phyloP scores from a whole-genome alignment of 2,329 filamentous ascomycete genomes.

The Fusarium praegraminearum region DNA sequence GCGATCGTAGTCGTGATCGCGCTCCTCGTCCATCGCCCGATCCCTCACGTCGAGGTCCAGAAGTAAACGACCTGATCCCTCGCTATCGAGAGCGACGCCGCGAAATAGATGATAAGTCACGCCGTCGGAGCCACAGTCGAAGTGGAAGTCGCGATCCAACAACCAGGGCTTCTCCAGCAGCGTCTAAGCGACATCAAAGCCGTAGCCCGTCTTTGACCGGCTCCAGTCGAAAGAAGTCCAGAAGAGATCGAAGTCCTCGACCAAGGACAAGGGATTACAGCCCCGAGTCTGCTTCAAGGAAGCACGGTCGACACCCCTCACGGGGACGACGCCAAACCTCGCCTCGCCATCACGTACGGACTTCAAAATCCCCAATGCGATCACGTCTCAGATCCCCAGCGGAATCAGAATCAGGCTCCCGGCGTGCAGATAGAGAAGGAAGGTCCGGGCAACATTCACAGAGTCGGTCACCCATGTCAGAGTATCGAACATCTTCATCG shows the following conservation, averaged over 20 bases:
- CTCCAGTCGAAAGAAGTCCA: constrained; percentile 57
- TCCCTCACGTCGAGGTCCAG: constrained; percentile 46
- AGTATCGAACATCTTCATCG: constrained; percentile 37
- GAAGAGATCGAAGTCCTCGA: constrained; percentile 54
- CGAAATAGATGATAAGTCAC: constrained; percentile 49
- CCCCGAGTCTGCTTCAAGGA: constrained; percentile 52
- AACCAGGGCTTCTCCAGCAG: constrained; percentile 53
- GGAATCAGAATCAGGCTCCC: constrained; percentile 44
- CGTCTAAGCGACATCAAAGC: constrained; percentile 58
- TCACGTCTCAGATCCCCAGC: constrained; percentile 47
- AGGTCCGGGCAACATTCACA: constrained; percentile 42
- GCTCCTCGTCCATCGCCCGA: constrained; percentile 45
- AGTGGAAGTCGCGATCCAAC: constrained; percentile 48
- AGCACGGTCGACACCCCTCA: constrained; percentile 51
- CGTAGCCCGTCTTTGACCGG: constrained; percentile 56
- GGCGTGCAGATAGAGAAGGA: constrained; percentile 44
- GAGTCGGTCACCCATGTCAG: constrained; percentile 44
- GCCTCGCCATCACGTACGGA: constrained; percentile 48
- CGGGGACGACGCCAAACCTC: constrained; percentile 50
- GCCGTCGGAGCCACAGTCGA: constrained; percentile 52
- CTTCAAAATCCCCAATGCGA: constrained; percentile 48
- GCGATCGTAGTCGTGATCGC: constrained; percentile 55
- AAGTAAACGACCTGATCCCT: constrained; percentile 55
- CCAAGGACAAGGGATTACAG: constrained; percentile 56
- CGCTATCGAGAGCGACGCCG: constrained; percentile 53